phyloP scores from a whole-genome alignment of 2,329 filamentous ascomycete genomes.

The Raffaelea albimanens region DNA sequence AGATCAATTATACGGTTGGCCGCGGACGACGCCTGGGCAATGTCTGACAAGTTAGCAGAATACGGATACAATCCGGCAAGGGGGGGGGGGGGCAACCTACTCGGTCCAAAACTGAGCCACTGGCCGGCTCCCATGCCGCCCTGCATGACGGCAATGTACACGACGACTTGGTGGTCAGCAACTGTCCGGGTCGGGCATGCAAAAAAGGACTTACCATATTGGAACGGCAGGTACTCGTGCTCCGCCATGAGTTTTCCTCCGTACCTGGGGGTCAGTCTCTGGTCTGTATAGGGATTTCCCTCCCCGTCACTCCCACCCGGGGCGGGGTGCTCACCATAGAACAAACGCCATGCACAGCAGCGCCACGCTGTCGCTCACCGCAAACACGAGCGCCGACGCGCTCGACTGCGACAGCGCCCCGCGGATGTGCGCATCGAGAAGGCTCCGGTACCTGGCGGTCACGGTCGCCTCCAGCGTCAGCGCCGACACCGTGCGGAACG shows the following conservation, averaged over 20 bases:
- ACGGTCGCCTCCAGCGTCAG: neutral
- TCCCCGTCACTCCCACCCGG: too few relatives aligned
- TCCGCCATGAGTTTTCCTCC: constrained; percentile 20
- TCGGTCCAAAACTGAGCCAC: neutral
- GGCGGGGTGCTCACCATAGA: too few relatives aligned
- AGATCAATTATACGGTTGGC: neutral
- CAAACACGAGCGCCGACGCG: neutral
- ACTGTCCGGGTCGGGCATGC: neutral
- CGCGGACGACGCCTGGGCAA: constrained; percentile 6
- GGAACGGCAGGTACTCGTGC: constrained; percentile 21
- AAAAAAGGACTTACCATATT: constrained; percentile 15
- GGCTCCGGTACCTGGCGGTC: neutral
- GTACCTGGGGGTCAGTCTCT: constrained; percentile 62
- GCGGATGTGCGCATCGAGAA: neutral
- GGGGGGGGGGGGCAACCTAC: constrained; percentile 17
- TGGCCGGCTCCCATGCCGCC: neutral
- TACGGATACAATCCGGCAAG: neutral
- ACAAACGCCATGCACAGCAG: neutral
- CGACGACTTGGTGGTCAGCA: constrained; percentile 15
- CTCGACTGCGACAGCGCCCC: neutral
- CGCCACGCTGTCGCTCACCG: neutral
- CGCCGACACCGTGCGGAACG: neutral
- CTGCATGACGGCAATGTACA: constrained; percentile 6
- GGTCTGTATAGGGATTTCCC: constrained; percentile 48
- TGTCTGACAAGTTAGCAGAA: constrained; percentile 17